Conservation (phyloP, 163 green algal species). For the Smithsoniella earleae region DNA sequence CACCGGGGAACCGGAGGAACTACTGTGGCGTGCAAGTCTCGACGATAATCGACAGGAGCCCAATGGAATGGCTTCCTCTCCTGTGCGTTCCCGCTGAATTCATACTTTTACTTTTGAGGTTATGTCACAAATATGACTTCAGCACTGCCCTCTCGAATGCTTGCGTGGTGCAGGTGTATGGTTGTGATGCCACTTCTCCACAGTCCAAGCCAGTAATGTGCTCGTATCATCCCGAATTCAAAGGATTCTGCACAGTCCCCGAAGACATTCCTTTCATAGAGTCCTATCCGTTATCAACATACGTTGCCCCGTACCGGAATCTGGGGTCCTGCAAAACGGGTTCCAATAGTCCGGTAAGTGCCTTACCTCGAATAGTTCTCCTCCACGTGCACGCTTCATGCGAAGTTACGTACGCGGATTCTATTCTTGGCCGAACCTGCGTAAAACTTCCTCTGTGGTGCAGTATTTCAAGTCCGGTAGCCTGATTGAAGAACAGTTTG, state of each 20-base stretch:
- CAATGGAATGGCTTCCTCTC: too few relatives aligned
- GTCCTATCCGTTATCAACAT: background rate
- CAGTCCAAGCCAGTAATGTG: background rate
- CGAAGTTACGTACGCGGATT: too few relatives aligned
- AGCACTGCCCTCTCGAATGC: too few relatives aligned
- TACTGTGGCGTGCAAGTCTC: background rate
- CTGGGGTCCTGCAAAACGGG: conserved; percentile 5
- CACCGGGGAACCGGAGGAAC: background rate
- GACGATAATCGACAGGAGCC: background rate
- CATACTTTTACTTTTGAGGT: too few relatives aligned
- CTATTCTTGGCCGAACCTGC: too few relatives aligned
- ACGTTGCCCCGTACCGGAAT: background rate
- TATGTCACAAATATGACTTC: too few relatives aligned
- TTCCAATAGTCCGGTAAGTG: background rate
- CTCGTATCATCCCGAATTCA: background rate
- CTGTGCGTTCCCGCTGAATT: too few relatives aligned
- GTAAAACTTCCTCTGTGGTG: too few relatives aligned
- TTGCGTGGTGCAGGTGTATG: background rate
- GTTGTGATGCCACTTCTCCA: background rate
- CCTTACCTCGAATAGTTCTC: background rate
- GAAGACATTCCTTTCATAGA: background rate
- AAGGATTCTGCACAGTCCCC: background rate
- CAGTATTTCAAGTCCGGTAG: too few relatives aligned
- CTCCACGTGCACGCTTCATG: too few relatives aligned
- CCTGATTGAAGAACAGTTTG: too few relatives aligned